Evolutionary conservation across 495 filamentous ascomycete genomes (phyloP).

Genomic region (Podospora appendiculata): DNA sequence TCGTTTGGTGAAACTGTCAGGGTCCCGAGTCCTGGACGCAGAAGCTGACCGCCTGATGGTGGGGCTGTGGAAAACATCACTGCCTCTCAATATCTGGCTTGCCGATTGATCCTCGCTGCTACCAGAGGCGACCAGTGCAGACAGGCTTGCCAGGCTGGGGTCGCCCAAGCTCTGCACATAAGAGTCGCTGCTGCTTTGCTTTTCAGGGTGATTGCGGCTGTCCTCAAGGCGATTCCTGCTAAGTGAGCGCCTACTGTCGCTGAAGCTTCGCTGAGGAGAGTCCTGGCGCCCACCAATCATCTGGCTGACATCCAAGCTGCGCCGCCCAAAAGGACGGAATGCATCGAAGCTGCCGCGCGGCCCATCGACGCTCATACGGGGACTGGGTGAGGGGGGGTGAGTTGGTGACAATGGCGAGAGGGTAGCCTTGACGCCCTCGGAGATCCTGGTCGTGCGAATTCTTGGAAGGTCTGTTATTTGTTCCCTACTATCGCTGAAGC

Average conservation of each 20-base stretch:
- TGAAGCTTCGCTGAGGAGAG: slow-evolving; percentile 49
- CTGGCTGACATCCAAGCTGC: slow-evolving; percentile 43
- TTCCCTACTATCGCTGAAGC: slow-evolving; percentile 6
- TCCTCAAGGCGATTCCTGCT: slow-evolving; percentile 32
- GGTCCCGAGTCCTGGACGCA: slow-evolving; percentile 18
- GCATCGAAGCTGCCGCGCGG: slow-evolving; percentile 33
- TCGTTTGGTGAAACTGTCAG: slow-evolving; percentile 1
- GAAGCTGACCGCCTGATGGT: slow-evolving; percentile 49
- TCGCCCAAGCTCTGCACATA: slow-evolving; percentile 68
- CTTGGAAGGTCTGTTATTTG: slow-evolving; percentile 1
- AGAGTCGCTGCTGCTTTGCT: slow-evolving; percentile 67
- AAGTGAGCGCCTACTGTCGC: slow-evolving; percentile 42
- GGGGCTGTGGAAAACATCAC: slow-evolving; percentile 85
- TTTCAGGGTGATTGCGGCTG: slow-evolving; percentile 37
- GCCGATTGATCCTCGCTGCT: slow-evolving; percentile 75
- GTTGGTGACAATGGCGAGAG: slow-evolving; percentile 45
- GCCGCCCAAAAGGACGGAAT: slow-evolving; percentile 34
- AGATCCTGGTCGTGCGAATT: slow-evolving; percentile 40
- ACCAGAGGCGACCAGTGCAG: slow-evolving; percentile 60
- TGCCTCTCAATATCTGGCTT: slow-evolving; percentile 80
- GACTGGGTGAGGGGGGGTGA: slow-evolving; percentile 28
- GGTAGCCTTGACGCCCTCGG: slow-evolving; percentile 59
- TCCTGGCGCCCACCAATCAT: slow-evolving; percentile 23
- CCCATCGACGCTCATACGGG: slow-evolving; percentile 37
- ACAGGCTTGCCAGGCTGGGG: slow-evolving; percentile 47